These are phyloP conservation scores for Xylaria sp. DNA, from an alignment of 2,329 filamentous ascomycete species.

Conservation along the genomic window DNA sequence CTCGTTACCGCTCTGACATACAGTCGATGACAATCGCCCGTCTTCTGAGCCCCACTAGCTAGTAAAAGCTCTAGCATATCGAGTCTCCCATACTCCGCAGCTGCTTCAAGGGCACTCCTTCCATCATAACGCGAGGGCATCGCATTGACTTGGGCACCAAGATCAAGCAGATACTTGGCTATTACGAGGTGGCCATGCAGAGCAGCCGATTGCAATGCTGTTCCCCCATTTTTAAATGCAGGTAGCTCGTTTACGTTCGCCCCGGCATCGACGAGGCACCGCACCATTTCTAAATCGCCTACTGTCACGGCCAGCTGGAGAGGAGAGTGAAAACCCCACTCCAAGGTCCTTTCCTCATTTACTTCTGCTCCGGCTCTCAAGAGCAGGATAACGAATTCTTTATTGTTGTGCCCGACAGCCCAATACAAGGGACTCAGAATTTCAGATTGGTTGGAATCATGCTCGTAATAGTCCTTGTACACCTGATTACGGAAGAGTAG, in stretches of 20 bases:
- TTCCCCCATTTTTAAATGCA: neutral
- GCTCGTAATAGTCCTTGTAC: neutral
- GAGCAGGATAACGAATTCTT: neutral
- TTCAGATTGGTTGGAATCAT: neutral
- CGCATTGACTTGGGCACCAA: slow-evolving; percentile 1
- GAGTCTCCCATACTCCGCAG: slow-evolving; percentile 6
- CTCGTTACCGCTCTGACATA: neutral
- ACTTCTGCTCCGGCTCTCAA: neutral
- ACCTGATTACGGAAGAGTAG: neutral
- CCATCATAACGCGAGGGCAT: neutral
- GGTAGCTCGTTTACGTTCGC: neutral
- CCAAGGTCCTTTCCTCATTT: neutral
- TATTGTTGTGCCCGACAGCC: neutral
- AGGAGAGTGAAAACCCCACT: neutral
- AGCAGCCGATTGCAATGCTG: slow-evolving; percentile 7
- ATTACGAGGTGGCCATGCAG: neutral
- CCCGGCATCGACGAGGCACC: neutral
- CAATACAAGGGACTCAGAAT: neutral
- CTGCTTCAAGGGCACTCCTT: slow-evolving; percentile 7
- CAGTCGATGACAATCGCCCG: neutral
- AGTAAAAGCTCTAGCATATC: slow-evolving; percentile 9
- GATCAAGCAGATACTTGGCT: slow-evolving; percentile 3
- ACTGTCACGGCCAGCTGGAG: neutral
- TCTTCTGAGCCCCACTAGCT: neutral
- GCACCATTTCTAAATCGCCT: neutral